Base-by-base conservation (phyloP, 495 filamentous ascomycete genomes). In the Podospora anserina region DNA sequence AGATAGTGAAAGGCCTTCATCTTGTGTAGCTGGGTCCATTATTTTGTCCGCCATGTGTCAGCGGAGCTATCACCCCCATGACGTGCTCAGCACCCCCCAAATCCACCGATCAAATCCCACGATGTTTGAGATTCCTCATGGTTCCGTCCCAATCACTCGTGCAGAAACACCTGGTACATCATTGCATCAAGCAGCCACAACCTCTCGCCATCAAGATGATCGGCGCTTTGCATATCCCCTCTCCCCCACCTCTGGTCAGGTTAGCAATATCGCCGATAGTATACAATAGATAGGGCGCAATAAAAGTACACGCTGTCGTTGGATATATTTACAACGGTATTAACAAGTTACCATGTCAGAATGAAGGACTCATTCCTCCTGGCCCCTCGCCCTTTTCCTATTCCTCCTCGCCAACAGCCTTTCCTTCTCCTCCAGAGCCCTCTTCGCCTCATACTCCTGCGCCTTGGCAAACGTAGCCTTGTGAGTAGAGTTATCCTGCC, bases 371-470 rank as follows among this genome's bases (percentile, higher is more conserved):
- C 30, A 32, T 13, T 49, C 39, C 39, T 49, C 13, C 39, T 11
- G 2, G 5, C 9, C 9, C 39, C 9, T 11, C 39, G 30, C 30
- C 30, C 30, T 5, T 3, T 49, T 49, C 39, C 39, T 49, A 13
- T 49, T 16, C 9, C 39, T 5, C 39, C 61, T 39, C 26, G 70
- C 71, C 61, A 70, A 39, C 4, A 66, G 44, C 63, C 74, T 75
- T 74, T 82, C 78, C 68, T 76, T 79, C 66, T 85, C 78, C 72
- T 84, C 80, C 34, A 74, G 68, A 23, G 77, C 77, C 32, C 79
- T 76, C 74, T 80, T 82, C 69, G 79, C 74, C 73, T 87, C 82
- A 72, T 85, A 84, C 34, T 73, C 78, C 60, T 81, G 44, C 2
- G 78, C 80, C 66, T 76, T 73, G 70, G 78, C 75, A 44, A 71